Evolutionary conservation across 1,284 basidiomycete species (phyloP).

Genomic region (Ceratorhiza oryzae-sativae): DNA sequence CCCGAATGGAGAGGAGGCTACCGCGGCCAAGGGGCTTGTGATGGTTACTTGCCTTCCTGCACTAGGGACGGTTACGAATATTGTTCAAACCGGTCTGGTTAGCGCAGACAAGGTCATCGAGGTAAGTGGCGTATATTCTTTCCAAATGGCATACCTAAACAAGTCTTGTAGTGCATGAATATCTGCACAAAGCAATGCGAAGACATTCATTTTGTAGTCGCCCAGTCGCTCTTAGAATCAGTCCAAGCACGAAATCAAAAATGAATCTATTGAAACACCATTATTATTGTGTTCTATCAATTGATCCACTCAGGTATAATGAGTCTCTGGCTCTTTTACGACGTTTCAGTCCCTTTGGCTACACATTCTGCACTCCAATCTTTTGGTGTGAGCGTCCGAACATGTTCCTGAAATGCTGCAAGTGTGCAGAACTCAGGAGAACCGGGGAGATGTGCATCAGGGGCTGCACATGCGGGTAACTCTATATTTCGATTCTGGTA

Average conservation of each 20-base stretch:
- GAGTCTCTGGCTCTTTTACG: not conserved
- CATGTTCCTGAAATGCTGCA: slow-evolving; percentile 67
- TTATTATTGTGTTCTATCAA: not conserved
- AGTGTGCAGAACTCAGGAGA: slow-evolving; percentile 80
- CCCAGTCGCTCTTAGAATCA: slow-evolving; percentile 66
- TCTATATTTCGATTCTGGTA: slow-evolving; percentile 74
- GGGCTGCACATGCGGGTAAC: slow-evolving; percentile 70
- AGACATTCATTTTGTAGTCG: slow-evolving; percentile 76
- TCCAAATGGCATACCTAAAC: not conserved
- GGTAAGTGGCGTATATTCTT: slow-evolving; percentile 54
- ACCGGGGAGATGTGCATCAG: slow-evolving; percentile 73
- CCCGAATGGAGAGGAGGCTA: slow-evolving; percentile 75
- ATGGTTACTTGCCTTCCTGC: slow-evolving; percentile 88
- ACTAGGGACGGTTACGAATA: slow-evolving; percentile 80
- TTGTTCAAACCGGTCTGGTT: slow-evolving; percentile 80
- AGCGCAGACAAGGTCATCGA: slow-evolving; percentile 58
- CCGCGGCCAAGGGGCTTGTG: slow-evolving; percentile 64
- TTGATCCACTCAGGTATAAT: not conserved
- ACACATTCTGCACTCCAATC: slow-evolving; percentile 71
- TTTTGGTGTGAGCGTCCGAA: slow-evolving; percentile 66
- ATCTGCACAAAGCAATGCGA: slow-evolving; percentile 70
- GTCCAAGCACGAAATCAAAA: slow-evolving; percentile 30
- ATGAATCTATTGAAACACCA: slow-evolving; percentile 42
- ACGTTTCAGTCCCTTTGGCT: slow-evolving; percentile 4
- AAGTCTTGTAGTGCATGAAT: slow-evolving; percentile 64